phyloP scores from a whole-genome alignment of 352 stramenopile genomes.

The Phytopythium boreale region DNA sequence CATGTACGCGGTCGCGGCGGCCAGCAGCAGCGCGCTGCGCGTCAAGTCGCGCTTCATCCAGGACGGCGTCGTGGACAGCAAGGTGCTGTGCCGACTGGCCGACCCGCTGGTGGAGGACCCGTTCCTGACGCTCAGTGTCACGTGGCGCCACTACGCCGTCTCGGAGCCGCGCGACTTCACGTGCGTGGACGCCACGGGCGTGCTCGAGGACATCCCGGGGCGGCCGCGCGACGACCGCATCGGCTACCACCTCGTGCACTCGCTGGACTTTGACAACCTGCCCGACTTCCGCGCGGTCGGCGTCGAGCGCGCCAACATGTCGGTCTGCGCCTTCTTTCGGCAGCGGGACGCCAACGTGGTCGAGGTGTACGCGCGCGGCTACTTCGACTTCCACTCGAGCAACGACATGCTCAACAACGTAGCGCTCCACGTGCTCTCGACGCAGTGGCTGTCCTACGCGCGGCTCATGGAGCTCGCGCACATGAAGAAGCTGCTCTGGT shows the following conservation, averaged over 20 bases:
- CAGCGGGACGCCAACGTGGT: conserved; percentile 32
- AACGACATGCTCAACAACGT: conserved; percentile 47
- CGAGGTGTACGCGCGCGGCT: conserved; percentile 39
- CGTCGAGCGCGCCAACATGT: conserved; percentile 48
- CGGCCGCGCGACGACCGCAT: conserved; percentile 33
- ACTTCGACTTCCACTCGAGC: conserved; percentile 39
- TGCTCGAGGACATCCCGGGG: conserved; percentile 29
- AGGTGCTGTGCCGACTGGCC: conserved; percentile 28
- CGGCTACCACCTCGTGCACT: conserved; percentile 59
- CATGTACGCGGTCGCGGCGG: conserved; percentile 46
- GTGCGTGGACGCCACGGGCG: conserved; percentile 47
- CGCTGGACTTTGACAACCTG: conserved; percentile 45
- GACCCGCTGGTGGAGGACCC: conserved; percentile 32
- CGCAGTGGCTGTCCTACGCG: conserved; percentile 35
- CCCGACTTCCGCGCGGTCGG: conserved; percentile 25
- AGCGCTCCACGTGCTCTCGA: conserved; percentile 37
- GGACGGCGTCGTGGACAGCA: conserved; percentile 37
- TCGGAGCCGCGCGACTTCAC: conserved; percentile 53
- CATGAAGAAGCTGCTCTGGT: conserved; percentile 50
- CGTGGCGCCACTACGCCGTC: conserved; percentile 38
- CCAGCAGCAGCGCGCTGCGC: conserved; percentile 32
- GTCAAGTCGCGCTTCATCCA: conserved; percentile 41
- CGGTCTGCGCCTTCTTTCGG: conserved; percentile 36
- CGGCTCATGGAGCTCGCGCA: conserved; percentile 35
- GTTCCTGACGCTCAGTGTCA: conserved; percentile 49